Conservation (phyloP, 441 rosid genomes). For the Pelargonium australe region DNA sequence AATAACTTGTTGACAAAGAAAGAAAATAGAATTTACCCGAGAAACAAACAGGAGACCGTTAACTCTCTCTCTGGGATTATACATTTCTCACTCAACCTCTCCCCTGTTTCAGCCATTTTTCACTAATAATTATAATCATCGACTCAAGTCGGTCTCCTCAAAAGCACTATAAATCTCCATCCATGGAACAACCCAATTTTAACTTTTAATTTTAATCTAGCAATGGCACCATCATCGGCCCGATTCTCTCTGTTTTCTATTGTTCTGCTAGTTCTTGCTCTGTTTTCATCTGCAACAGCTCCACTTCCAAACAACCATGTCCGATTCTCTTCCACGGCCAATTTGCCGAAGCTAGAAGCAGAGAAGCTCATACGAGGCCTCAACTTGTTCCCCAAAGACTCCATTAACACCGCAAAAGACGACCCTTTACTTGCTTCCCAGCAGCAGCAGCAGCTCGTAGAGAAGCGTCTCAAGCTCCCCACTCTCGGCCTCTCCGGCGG, state of each 20-base stretch:
- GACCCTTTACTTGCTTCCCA: not conserved
- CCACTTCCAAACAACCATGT: not conserved
- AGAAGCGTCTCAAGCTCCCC: constrained; percentile 40
- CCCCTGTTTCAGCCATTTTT: not conserved
- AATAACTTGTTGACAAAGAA: not conserved
- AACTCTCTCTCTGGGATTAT: too few species aligned
- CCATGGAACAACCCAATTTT: not conserved
- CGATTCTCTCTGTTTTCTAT: not conserved
- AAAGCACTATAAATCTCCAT: not conserved
- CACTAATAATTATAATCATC: too few species aligned
- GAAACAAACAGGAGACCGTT: not conserved
- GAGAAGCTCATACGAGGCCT: constrained; percentile 42
- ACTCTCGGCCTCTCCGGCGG: constrained; percentile 12
- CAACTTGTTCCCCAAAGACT: constrained; percentile 43
- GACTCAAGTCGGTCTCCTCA: too few species aligned
- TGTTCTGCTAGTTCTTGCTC: not conserved
- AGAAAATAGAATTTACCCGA: not conserved
- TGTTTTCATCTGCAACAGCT: not conserved
- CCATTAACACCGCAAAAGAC: constrained; percentile 21
- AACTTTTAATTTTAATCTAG: not conserved
- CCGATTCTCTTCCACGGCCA: not conserved
- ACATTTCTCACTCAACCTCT: not conserved
- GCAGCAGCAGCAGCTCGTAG: constrained; percentile 23
- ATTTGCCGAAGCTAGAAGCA: constrained; percentile 26
- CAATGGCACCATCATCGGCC: not conserved